Evolutionary conservation across 2,329 filamentous ascomycete genomes (phyloP), one percentile per base, ranked within the genome.

Genomic region (Colletotrichum plurivorum): DNA sequence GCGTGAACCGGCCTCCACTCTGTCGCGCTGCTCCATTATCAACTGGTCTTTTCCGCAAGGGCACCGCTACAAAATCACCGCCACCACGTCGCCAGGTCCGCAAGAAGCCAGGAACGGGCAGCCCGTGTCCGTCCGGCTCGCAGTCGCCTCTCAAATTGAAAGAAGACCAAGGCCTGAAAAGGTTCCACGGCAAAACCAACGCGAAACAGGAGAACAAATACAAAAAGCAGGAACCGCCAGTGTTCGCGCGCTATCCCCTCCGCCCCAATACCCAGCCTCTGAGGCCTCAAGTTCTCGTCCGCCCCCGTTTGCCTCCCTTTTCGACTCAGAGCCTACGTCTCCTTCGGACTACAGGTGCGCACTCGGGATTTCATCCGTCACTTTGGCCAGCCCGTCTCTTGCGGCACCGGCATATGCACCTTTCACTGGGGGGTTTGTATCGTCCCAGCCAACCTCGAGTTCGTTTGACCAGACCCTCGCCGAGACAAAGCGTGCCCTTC

Each of bases 401-500:
- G 82, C 85, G 63, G 87, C 88, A 49, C 88, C 89, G 71, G 87
- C 88, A 25, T 90, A 90, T 81, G 84, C 85, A 69, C 80, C 83
- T 20, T 74, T 79, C 60, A 78, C 80, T 52, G 76, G 81, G 9
- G 78, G 79, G 66, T 79, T 81, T 36, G 81, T 81, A 55, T 78
- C 79, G 9, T 76, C 78, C 63, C 77, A 80, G 60, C 75, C 78
- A 57, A 18, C 52, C 45, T 57, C 59, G 9, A 76, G 76, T 64
- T 81, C 79, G 46, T 83, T 86, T 67, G 82, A 84, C 75, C 85
- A 89, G 74, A 81, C 84, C 66, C 82, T 87, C 72, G 89, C 90
- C 73, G 94, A 97, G 78, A 95, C 94, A 77, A 97, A 97, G 83
- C 90, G 92, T 75, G 93, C 91, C 59, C 90, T 97, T 76, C 92